These are phyloP conservation scores for Fusarium sororula DNA, from an alignment of 2,329 filamentous ascomycete genomes.

Conservation along the genomic window DNA sequence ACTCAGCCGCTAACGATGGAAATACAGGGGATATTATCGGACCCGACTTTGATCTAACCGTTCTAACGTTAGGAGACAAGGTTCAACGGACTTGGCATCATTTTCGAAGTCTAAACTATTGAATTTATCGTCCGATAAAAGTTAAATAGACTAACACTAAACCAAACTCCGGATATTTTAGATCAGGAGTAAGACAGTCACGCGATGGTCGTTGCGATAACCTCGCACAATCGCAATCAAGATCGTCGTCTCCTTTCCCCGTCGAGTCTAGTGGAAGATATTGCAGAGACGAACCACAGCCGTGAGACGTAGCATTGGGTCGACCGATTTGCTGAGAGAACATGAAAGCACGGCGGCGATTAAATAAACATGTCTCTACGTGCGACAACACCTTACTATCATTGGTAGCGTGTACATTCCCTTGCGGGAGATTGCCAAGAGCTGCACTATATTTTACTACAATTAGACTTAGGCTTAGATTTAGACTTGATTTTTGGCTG, in stretches of 20 bases:
- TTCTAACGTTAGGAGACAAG: no score
- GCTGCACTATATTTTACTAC: neutral
- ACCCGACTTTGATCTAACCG: neutral
- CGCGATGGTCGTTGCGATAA: neutral
- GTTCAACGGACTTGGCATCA: neutral
- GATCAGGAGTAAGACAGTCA: neutral
- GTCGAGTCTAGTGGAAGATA: slow-evolving; percentile 1
- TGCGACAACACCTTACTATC: slow-evolving; percentile 8
- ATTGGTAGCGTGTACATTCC: neutral
- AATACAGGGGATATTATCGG: slow-evolving; percentile 1
- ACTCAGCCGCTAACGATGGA: neutral
- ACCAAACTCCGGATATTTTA: neutral
- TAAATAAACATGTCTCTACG: neutral
- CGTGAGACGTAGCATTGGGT: neutral
- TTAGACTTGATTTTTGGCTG: neutral
- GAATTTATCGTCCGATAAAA: neutral
- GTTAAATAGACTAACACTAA: neutral
- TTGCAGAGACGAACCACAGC: slow-evolving; percentile 11
- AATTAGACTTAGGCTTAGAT: slow-evolving; percentile 10
- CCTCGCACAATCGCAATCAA: neutral
- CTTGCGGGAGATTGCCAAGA: neutral
- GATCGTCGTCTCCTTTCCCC: neutral
- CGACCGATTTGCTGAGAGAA: slow-evolving; percentile 13
- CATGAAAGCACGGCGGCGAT: neutral
- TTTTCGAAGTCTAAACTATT: neutral